Percentiles rank a stretch among this genome's conserved stretches.
Evolutionary conservation across 306 rosid species (phyloP).

Genomic region (Castanospermum australe): DNA sequence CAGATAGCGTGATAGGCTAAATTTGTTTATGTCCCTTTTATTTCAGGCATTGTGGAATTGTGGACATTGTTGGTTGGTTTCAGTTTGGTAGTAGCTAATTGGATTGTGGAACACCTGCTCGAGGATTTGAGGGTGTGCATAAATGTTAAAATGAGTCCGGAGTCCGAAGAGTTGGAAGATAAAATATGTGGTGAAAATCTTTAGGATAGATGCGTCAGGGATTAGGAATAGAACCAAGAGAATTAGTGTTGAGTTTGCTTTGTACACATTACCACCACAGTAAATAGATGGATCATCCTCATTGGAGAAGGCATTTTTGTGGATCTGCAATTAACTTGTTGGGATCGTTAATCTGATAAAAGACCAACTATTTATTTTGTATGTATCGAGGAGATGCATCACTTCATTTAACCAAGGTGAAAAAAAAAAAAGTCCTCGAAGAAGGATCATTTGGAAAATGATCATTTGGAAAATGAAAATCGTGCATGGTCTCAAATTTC

Average conservation of each 20-base stretch:
- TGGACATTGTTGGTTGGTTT: slow-evolving; percentile 34
- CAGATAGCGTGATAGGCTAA: not conserved
- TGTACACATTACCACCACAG: slow-evolving; percentile 61
- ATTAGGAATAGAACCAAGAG: slow-evolving; percentile 37
- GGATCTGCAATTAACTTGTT: not conserved
- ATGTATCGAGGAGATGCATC: no score
- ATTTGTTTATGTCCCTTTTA: not conserved
- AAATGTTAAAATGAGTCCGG: slow-evolving; percentile 34
- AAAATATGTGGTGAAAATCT: slow-evolving; percentile 25
- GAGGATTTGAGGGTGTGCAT: slow-evolving; percentile 16
- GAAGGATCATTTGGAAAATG: not conserved
- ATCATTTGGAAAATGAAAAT: not conserved
- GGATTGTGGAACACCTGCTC: slow-evolving; percentile 23
- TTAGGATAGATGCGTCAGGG: slow-evolving; percentile 23
- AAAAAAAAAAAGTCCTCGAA: not conserved
- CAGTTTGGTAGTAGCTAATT: slow-evolving; percentile 1
- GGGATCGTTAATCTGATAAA: no score
- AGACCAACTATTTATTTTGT: no score
- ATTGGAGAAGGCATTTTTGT: slow-evolving; percentile 5
- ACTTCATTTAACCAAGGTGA: no score
- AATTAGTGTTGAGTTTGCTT: slow-evolving; percentile 32
- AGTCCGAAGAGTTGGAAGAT: not conserved
- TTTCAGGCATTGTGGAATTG: slow-evolving; percentile 46
- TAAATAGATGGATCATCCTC: slow-evolving; percentile 38
- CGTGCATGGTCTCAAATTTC: not conserved